Base-by-base conservation (phyloP, 2,329 filamentous ascomycete species). In the Huntiella bhutanensis region DNA sequence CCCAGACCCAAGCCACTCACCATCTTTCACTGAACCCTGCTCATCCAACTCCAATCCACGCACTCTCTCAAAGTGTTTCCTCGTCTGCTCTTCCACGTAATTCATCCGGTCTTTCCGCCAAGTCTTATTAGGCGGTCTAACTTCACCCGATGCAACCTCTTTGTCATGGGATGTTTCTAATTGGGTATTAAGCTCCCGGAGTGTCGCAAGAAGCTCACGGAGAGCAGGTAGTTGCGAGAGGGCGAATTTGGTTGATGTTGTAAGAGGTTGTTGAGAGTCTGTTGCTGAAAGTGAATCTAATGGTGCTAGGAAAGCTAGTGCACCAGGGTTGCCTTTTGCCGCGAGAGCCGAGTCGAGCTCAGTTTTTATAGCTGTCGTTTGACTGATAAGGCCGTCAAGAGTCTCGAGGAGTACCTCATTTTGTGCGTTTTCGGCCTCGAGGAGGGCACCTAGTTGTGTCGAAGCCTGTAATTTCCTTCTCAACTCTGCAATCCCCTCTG, bases 161-260 rank as follows among this genome's bases (percentile, higher is more conserved):
- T 15, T 12, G 5, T 34, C 33, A 12, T 32, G 13, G 17, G 40
- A n/a, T 33, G 42, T 48, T 40, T 45, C 60, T 22, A 92, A 63
- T 49, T 79, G 75, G 0, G 82, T 76, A 51, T 77, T 67, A 33
- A 94, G 64, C 10, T 72, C 69, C 7, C 74, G 67, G 42, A 94
- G 65, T 5, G 66, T 66, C 3, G 60, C 58, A 2, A 70, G 74
- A 16, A 92, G 67, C 5, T 75, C 65, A 49, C 82, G 77, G 40
- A 98, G 67, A 1, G 84, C 76, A 22, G 85, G 83, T 15, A 95
- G 67, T 58, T 96, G 88, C 2, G 80, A 82, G 15, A 92, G 69
- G 1, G 83, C 77, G 59, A 95, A 94, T 12, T 75, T 71, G 0
- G 81, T 73, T 13, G 82, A 83, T 3, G 82, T 84, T 8, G 73